These are phyloP conservation scores for Erysimum cheiri DNA, from an alignment of 441 rosid genomes.

Conservation along the genomic window DNA sequence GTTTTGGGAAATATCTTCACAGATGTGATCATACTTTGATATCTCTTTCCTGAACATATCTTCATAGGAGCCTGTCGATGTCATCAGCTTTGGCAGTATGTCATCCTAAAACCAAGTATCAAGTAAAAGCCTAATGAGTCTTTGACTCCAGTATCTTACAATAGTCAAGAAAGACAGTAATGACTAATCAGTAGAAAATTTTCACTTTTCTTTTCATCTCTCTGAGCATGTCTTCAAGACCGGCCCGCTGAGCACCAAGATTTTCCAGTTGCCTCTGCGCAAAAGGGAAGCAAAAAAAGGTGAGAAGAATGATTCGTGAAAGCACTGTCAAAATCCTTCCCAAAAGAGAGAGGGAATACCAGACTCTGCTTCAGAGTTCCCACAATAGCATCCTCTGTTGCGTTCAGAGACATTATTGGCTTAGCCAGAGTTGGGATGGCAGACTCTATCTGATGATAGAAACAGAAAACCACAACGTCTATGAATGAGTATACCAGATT, in stretches of 20 bases:
- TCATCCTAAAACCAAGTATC: conserved; percentile 73
- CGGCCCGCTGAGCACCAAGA: conserved; percentile 96
- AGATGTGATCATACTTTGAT: conserved; percentile 82
- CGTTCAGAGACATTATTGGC: conserved; percentile 97
- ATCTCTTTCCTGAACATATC: conserved; percentile 96
- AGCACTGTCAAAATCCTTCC: conserved; percentile 21
- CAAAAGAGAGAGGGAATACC: conserved; percentile 54
- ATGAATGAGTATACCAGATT: conserved; percentile 22
- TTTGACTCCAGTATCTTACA: conserved; percentile 12
- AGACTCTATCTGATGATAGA: conserved; percentile 77
- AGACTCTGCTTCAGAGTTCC: conserved; percentile 91
- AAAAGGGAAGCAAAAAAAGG: conserved; percentile 27
- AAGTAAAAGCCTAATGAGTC: conserved; percentile 28
- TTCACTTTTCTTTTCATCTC: conserved; percentile 96
- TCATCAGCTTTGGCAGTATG: conserved; percentile 97
- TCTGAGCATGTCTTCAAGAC: conserved; percentile 97
- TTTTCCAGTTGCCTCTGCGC: conserved; percentile 94
- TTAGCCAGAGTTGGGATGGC: conserved; percentile 87
- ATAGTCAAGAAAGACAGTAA: conserved; percentile 30
- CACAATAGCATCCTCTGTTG: conserved; percentile 94
- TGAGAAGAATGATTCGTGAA: conserved; percentile 14
- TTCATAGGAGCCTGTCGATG: conserved; percentile 81
- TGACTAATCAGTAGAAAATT: conserved; percentile 26
- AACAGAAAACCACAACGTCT: conserved; percentile 27
- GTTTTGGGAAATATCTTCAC: conserved; percentile 84